Evolutionary conservation across 202 grass and related monocot genomes (phyloP), one percentile per base, ranked within the genome.

Genomic region (Schoenoplectus tabernaemontani): DNA sequence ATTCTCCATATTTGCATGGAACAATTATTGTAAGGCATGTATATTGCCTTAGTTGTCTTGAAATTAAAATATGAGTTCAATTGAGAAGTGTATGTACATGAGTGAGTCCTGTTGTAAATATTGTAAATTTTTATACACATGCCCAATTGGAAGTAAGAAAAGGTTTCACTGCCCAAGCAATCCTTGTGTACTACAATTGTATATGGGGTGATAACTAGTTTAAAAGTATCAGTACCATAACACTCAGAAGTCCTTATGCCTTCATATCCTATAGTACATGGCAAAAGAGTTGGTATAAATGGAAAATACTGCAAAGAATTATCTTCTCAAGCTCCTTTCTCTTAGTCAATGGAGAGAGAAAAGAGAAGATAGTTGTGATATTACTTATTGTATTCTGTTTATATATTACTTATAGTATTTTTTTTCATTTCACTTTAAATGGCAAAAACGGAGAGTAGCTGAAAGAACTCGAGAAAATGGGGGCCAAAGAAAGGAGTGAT

Each of bases 381-480:
- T 46, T 72, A 48, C 10, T 71, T 53, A 32, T 19, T 34, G 13
- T 47, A 47, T 16, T 13, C 34, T 33, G 2, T 74, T 15, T 67
- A 13, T 13, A 7, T 36, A 16, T 34, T 36, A 42, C n/a, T n/a
- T n/a, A n/a, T n/a, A n/a, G n/a, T n/a, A n/a, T n/a, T 67, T 22
- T n/a, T 67, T 42, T 67, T 41, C 9, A 5, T 74, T 53, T 51
- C 26, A 53, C 24, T 4, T 34, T 48, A 17, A 16, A 74, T 30
- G 46, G 3, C 4, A 53, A 74, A 33, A 51, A 30, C 53, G 22
- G 57, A 60, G 51, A 62, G 36, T 67, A 98, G 95, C 95, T 98
- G 59, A 98, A 98, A 58, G 95, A 95, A 81, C 90, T 94, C 36
- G 95, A 98, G 88, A 98, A 98, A 81, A 82, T 98, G n/a, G 86